A percentile compares a stretch with the other conserved stretches of the same genome.
Evolutionary conservation across 805 yeast genomes (phyloP).

Genomic region (Barnettozyma salicaria): DNA sequence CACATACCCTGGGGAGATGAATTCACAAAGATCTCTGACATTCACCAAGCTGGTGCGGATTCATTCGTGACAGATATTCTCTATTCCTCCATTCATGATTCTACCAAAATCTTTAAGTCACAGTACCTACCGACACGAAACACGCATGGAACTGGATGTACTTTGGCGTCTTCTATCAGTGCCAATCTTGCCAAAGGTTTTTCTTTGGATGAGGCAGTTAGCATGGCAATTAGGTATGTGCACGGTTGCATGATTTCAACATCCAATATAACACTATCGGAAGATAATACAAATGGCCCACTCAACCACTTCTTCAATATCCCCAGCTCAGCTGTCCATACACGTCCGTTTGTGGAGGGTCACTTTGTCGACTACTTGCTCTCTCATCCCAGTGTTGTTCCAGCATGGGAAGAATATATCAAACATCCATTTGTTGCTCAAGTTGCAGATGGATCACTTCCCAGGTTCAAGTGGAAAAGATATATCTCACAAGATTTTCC

Average conservation of each 20-base stretch:
- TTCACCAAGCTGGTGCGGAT: conserved; percentile 12
- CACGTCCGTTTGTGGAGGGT: conserved; percentile 17
- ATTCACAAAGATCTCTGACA: conserved; percentile 14
- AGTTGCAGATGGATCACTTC: conserved; percentile 47
- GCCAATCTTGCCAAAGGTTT: conserved; percentile 60
- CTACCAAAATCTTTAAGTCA: conserved; percentile 41
- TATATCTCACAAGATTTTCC: conserved; percentile 56
- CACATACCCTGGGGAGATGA: conserved; percentile 45
- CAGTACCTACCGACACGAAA: conserved; percentile 40
- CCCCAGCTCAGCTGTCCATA: conserved; percentile 3
- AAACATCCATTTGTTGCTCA: conserved; percentile 56
- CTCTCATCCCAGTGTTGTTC: conserved; percentile 47
- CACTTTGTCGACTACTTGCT: conserved; percentile 44
- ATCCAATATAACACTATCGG: conserved; percentile 40
- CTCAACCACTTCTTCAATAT: conserved; percentile 55
- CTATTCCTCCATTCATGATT: conserved; percentile 36
- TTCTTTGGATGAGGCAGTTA: conserved; percentile 43
- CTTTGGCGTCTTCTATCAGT: conserved; percentile 75
- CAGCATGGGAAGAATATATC: conserved; percentile 52
- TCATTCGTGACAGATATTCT: conserved; percentile 47
- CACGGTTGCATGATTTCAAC: conserved; percentile 54
- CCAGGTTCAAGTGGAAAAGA: conserved; percentile 44
- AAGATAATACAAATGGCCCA: conserved; percentile 48
- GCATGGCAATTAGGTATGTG: conserved; percentile 55
- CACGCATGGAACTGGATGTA: conserved; percentile 91